A percentile compares a stretch with the other conserved stretches of the same genome.
These are phyloP conservation scores for Skeletonema potamos DNA, from an alignment of 108 stramenopile species.

Conservation along the genomic window DNA sequence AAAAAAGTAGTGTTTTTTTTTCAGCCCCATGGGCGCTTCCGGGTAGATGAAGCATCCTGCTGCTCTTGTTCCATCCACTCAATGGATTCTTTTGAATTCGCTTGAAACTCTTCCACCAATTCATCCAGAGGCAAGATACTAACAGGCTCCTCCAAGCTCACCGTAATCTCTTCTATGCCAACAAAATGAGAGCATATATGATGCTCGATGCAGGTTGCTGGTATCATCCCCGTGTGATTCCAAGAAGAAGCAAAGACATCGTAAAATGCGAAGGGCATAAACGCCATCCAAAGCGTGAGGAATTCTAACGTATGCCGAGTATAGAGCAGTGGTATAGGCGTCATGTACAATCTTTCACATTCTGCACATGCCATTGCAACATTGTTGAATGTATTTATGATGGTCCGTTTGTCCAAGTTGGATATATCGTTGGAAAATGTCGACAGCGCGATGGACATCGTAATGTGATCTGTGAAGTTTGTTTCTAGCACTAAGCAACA, in stretches of 20 bases:
- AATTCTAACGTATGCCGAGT: constrained; percentile 71
- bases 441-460: background rate
- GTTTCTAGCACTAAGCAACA: background rate
- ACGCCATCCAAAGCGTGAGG: constrained; percentile 53
- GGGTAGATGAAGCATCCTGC: background rate
- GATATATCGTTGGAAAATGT: background rate
- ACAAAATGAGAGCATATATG: constrained; percentile 66
- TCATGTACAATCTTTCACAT: constrained; percentile 63
- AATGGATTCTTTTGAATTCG: constrained; percentile 1
- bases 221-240: constrained; percentile 82
- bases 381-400: background rate
- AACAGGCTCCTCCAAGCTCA: constrained; percentile 87
- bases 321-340: constrained; percentile 75
- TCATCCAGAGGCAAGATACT: constrained; percentile 62
- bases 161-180: constrained; percentile 86
- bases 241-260: constrained; percentile 65
- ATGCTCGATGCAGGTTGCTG: constrained; percentile 63
- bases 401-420: background rate
- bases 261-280: constrained; percentile 64
- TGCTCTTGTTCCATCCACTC: constrained; percentile 5
- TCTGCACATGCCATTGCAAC: constrained; percentile 5
- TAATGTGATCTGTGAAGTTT: constrained; percentile 2
- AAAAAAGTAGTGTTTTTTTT: background rate
- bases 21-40: background rate
- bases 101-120: constrained; percentile 13